Base-by-base conservation (phyloP, 2,329 filamentous ascomycete species). In the Penicillium janthinellum region DNA sequence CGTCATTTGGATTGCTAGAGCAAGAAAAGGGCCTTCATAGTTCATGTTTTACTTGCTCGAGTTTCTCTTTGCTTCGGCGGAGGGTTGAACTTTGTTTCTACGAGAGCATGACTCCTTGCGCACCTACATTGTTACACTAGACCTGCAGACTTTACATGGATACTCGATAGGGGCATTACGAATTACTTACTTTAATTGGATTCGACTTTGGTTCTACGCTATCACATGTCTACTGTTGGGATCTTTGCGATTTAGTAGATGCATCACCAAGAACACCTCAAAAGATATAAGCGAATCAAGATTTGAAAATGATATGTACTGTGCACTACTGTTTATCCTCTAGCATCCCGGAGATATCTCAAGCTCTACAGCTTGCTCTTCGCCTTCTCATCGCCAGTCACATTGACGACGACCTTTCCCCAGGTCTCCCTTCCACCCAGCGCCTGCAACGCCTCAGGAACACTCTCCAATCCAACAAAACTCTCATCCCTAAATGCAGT, bases 371-470 rank as follows among this genome's bases (percentile, higher is more conserved):
- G 64, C 67, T 75, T 74, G 64, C 75, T 78, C 69, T 82, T 80
- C 6, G 81, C 83, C 47, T 84, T 82, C 71, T 92, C 89, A 4
- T 86, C 82, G 67, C 92, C 90, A 1, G 89, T 88, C 44, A 98
- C 82, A 77, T 91, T 91, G 20, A 97, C 88, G 1, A 97, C 91
- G 0, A 98, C 94, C 83, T 98, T 98, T 0, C 94, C 94, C 94
- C 94, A 98, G 1, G 92, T 96, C 53, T 90, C 90, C 60, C 94
- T 83, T 1, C 86, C 86, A 1, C 91, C 93, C 57, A 98, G 78
- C 2, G 90, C 90, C 69, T 88, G 82, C 69, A 98, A 75, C 0
- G 93, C 93, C 61, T 85, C 85, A 0, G 90, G 89, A 31, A 97
- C 84, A 59, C 83, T 88, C 69, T 96, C 92, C 56, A 98, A 77